Evolutionary conservation across 768 basidiomycete species (phyloP).

Genomic region (Tephrocybe sp.): DNA sequence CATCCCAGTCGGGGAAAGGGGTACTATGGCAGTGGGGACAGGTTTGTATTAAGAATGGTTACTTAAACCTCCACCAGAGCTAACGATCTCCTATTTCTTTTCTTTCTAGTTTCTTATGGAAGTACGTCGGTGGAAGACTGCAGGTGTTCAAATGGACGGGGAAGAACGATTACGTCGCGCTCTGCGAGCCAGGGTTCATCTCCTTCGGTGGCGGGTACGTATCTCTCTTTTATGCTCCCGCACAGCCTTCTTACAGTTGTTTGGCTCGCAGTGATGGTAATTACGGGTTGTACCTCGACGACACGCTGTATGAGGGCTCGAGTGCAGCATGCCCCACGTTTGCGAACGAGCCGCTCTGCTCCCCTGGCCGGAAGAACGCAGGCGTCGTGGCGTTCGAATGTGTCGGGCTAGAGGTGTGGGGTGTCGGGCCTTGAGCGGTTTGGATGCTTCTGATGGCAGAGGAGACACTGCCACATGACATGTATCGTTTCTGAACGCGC

Average conservation of each 20-base stretch:
- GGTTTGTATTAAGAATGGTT: conserved; percentile 43
- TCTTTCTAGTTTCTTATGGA: conserved; percentile 72
- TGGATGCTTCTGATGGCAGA: background rate
- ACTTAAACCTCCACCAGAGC: background rate
- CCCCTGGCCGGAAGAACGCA: conserved; percentile 42
- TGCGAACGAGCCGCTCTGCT: conserved; percentile 81
- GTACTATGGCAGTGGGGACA: conserved; percentile 90
- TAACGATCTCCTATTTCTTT: too few relatives aligned
- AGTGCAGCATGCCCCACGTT: conserved; percentile 87
- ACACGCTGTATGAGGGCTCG: conserved; percentile 77
- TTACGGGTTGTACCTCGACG: conserved; percentile 89
- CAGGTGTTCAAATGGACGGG: conserved; percentile 84
- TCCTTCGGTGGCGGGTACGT: conserved; percentile 93
- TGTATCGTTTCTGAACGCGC: too few relatives aligned
- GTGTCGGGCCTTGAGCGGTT: conserved; percentile 47
- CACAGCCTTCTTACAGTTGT: background rate
- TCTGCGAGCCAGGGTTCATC: conserved; percentile 78
- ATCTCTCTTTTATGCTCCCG: conserved; percentile 1
- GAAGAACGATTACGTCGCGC: conserved; percentile 84
- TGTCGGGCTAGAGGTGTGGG: conserved; percentile 92
- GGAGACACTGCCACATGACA: too few relatives aligned
- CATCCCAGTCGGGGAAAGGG: conserved; percentile 53
- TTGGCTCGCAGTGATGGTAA: conserved; percentile 64
- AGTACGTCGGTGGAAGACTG: conserved; percentile 47
- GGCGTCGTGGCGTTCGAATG: conserved; percentile 79